These are phyloP conservation scores for Trichosanthes truncata DNA, from an alignment of 306 rosid genomes.

Conservation along the genomic window DNA sequence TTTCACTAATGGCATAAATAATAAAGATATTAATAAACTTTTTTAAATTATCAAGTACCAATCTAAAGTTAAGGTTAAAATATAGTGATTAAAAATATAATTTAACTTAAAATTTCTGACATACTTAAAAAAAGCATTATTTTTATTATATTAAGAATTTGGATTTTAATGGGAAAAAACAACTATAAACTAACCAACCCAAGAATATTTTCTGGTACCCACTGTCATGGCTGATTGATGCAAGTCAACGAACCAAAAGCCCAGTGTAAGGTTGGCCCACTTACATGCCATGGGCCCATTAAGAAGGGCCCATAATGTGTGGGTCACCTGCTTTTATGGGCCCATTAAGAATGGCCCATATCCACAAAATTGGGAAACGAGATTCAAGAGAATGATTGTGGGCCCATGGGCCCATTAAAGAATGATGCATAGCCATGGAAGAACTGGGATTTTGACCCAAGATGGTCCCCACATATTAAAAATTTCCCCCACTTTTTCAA, in stretches of 20 bases:
- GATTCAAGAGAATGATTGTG: neutral
- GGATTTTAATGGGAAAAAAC: neutral
- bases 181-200: neutral
- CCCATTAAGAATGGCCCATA: slow-evolving; percentile 6
- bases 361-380: neutral
- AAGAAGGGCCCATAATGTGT: neutral
- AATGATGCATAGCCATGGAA: neutral
- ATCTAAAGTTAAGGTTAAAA: too few species aligned
- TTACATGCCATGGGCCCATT: neutral
- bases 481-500: neutral
- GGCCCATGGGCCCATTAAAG: neutral
- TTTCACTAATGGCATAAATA: too few species aligned
- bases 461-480: neutral
- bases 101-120: too few species aligned
- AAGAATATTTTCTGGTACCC: neutral
- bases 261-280: slow-evolving; percentile 7
- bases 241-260: slow-evolving; percentile 2
- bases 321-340: neutral
- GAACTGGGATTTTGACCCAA: neutral
- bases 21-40: too few species aligned
- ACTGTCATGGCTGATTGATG: neutral
- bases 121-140: neutral
- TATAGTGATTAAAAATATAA: too few species aligned
- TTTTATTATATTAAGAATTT: neutral
- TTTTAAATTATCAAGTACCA: too few species aligned